Evolutionary conservation across 2,329 filamentous ascomycete species (phyloP).

Genomic region (Colletotrichum musae): DNA sequence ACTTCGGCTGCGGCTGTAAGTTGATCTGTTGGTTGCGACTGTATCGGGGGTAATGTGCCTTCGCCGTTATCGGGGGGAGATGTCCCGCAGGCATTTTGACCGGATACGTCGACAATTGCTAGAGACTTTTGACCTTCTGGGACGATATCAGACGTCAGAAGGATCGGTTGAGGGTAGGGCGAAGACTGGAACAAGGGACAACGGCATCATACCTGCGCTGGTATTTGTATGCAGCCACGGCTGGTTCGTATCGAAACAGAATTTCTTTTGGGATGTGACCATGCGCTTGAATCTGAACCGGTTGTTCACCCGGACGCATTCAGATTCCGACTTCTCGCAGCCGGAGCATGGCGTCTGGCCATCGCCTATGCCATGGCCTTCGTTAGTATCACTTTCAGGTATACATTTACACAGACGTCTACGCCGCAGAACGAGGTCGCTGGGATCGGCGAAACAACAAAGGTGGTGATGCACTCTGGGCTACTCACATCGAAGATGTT

Average conservation of each 20-base stretch:
- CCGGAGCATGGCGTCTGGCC: slow-evolving; percentile 20
- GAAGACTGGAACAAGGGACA: background rate
- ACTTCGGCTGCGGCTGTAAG: slow-evolving; percentile 10
- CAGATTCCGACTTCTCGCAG: slow-evolving; percentile 21
- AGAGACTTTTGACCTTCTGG: background rate
- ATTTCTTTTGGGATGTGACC: slow-evolving; percentile 12
- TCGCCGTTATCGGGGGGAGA: background rate
- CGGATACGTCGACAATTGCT: slow-evolving; percentile 13
- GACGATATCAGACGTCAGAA: background rate
- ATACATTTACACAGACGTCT: background rate
- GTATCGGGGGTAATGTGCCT: background rate
- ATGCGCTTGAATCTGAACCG: slow-evolving; percentile 27
- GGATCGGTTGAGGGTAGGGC: background rate
- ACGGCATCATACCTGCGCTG: background rate
- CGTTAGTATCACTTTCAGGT: background rate
- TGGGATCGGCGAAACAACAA: background rate
- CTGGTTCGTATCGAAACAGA: slow-evolving; percentile 22
- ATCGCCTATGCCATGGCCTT: slow-evolving; percentile 2
- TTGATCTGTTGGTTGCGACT: background rate
- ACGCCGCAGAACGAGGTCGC: background rate
- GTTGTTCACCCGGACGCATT: slow-evolving; percentile 18
- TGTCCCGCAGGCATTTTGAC: background rate
- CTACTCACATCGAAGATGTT: slow-evolving; percentile 26
- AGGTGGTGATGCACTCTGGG: background rate
- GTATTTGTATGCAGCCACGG: slow-evolving; percentile 15